Evolutionary conservation across 768 basidiomycete species (phyloP).

Genomic region (Kwoniella sp.): DNA sequence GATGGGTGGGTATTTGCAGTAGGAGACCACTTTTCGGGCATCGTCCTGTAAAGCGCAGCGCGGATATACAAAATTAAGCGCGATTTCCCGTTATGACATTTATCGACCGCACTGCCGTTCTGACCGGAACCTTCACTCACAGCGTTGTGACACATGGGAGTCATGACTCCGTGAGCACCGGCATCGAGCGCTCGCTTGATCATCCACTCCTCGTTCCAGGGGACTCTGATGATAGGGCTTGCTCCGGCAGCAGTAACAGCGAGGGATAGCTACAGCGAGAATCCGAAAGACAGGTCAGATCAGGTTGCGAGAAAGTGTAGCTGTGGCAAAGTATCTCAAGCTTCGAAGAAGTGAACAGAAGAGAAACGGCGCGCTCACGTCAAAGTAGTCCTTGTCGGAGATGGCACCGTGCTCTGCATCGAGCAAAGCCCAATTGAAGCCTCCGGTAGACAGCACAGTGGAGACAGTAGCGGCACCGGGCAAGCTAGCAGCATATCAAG

Average conservation of each 20-base stretch:
- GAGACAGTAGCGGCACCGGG: constrained; percentile 24
- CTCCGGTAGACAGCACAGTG: constrained; percentile 38
- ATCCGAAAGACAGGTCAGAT: constrained; percentile 12
- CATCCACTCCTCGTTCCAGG: constrained; percentile 49
- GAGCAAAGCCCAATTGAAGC: constrained; percentile 46
- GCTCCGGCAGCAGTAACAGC: constrained; percentile 44
- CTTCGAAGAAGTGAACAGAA: too few relatives aligned
- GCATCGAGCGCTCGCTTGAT: constrained; percentile 57
- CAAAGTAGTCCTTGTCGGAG: constrained; percentile 43
- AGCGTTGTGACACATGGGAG: constrained; percentile 53
- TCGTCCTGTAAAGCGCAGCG: constrained; percentile 47
- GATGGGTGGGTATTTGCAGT: constrained; percentile 54
- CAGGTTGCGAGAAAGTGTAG: neutral
- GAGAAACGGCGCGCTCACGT: constrained; percentile 25
- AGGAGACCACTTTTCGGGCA: constrained; percentile 50
- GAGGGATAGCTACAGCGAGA: constrained; percentile 41
- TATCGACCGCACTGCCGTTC: too few relatives aligned
- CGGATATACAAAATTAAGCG: neutral
- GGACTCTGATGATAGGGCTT: constrained; percentile 56
- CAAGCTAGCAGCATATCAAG: constrained; percentile 16
- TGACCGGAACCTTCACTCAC: constrained; percentile 21
- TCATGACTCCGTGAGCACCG: constrained; percentile 56
- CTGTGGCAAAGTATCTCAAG: neutral
- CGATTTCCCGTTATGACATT: too few relatives aligned
- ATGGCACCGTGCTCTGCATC: constrained; percentile 50